Evolutionary conservation across 164 flowering plant genomes (phyloP).

Genomic region (Protea cynaroides): DNA sequence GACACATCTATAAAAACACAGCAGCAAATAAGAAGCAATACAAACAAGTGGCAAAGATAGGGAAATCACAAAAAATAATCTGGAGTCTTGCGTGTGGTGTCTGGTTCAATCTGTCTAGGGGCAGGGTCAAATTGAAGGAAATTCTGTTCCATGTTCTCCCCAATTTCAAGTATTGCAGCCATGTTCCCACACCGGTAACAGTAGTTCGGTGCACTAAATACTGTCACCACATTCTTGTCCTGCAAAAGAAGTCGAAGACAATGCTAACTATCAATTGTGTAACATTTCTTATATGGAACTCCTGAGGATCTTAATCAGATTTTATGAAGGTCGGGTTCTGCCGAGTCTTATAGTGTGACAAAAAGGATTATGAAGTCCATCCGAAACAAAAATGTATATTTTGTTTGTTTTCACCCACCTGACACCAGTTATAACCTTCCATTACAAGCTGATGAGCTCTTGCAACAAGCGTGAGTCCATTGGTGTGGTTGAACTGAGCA

Average conservation of each 20-base stretch:
- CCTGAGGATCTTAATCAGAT: no score
- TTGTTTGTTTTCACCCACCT: slow-evolving; percentile 18
- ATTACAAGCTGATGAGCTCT: slow-evolving; percentile 58
- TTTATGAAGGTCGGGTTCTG: no score
- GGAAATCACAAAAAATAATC: slow-evolving; percentile 39
- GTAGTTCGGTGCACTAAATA: slow-evolving; percentile 46
- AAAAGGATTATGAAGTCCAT: no score
- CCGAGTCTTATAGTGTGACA: no score
- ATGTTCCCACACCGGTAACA: slow-evolving; percentile 51
- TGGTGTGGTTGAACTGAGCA: slow-evolving; percentile 44
- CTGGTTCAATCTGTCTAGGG: slow-evolving; percentile 42
- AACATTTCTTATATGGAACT: no score
- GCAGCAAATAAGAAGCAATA: slow-evolving; percentile 16
- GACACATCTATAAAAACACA: slow-evolving; percentile 25
- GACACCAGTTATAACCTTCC: slow-evolving; percentile 59
- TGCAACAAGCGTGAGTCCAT: slow-evolving; percentile 37
- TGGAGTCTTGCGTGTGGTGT: slow-evolving; percentile 44
- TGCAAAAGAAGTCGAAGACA: slow-evolving; percentile 11
- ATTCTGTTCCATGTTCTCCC: slow-evolving; percentile 43
- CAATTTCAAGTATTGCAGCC: slow-evolving; percentile 51
- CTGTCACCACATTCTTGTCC: slow-evolving; percentile 48
- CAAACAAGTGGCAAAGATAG: slow-evolving; percentile 11
- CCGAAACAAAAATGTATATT: not conserved
- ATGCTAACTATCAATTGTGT: not conserved
- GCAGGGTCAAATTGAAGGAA: slow-evolving; percentile 50